Base-by-base conservation (phyloP, 768 basidiomycete species). In the Podaxis pistillaris region DNA sequence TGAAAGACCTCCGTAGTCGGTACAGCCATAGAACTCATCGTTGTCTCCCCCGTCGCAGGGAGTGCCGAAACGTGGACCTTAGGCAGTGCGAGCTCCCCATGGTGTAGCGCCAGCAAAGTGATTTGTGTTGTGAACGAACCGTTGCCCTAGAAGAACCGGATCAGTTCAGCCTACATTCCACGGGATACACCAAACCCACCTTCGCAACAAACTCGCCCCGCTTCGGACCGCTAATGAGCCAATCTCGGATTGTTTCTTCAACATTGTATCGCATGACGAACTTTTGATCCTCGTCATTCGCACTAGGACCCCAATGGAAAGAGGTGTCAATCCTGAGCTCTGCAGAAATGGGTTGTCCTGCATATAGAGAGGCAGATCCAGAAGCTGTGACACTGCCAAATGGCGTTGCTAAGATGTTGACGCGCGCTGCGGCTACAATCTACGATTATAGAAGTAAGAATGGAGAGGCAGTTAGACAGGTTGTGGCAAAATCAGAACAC, bases 151-250 rank as follows among this genome's bases (percentile, higher is more conserved):
- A n/a, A 30, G 13, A 49, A 22, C 47, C 24, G 28, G n/a, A 36
- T 63, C 40, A 58, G 51, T 53, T 64, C 61, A 64, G 26, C 56
- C 56, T 52, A 63, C 53, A 4, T 17, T 26, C 12, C 46, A 61
- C 33, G 22, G 19, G 19, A 41, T 38, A n/a, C 36, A 41, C 15
- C 36, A 33, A 1, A 69, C 86, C 57, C 68, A 92, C 96, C 75
- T 78, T 80, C 2, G 90, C 91, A 17, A 81, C 58, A 68, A 93
- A 96, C 67, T 91, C 90, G 0, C 94, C 95, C 57, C 90, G 86
- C 75, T 95, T 96, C 46, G 83, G 82, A 8, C 96, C 96, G 64
- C 93, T 91, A 8, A 98, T 85, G 2, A 97, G 79, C 96, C 96
- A 98, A 66, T 93, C 90, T 54, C 86, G 86, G 17, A 87, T 82